Conservation (phyloP, 495 filamentous ascomycete genomes). For the Tuber magnatum region DNA sequence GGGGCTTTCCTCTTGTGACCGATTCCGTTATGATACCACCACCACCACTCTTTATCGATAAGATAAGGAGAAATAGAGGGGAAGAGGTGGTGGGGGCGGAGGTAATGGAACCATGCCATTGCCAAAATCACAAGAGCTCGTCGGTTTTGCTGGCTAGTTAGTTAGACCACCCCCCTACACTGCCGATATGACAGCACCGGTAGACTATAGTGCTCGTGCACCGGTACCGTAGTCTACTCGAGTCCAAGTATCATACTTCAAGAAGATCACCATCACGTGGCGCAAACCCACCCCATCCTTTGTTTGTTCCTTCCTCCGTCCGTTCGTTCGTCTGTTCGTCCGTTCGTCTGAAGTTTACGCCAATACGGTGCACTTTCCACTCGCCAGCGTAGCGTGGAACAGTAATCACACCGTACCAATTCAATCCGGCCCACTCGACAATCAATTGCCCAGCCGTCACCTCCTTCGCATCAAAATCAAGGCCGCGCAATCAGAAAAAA, state of each 20-base stretch:
- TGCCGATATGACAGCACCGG: not conserved
- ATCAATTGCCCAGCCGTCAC: not conserved
- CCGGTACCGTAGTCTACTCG: too few species aligned
- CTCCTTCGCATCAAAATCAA: not conserved
- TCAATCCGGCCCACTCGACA: not conserved
- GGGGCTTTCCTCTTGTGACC: not conserved
- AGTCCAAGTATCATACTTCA: not conserved
- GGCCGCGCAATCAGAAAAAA: not conserved
- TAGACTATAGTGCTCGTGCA: too few species aligned
- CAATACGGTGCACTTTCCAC: not conserved
- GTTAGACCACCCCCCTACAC: not conserved
- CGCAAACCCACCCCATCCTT: not conserved
- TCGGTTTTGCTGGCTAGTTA: not conserved
- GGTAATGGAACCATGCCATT: not conserved
- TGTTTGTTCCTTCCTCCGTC: not conserved
- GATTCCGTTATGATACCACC: not conserved
- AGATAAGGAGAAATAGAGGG: not conserved
- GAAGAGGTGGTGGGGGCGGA: not conserved
- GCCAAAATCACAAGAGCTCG: not conserved
- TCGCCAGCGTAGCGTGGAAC: not conserved
- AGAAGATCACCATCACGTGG: constrained; percentile 3
- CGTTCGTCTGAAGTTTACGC: constrained; percentile 4
- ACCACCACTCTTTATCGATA: not conserved
- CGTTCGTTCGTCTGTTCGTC: not conserved
- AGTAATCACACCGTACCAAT: not conserved